Conservation (phyloP, 331 rosid species). For the Pyracantha coccinea region DNA sequence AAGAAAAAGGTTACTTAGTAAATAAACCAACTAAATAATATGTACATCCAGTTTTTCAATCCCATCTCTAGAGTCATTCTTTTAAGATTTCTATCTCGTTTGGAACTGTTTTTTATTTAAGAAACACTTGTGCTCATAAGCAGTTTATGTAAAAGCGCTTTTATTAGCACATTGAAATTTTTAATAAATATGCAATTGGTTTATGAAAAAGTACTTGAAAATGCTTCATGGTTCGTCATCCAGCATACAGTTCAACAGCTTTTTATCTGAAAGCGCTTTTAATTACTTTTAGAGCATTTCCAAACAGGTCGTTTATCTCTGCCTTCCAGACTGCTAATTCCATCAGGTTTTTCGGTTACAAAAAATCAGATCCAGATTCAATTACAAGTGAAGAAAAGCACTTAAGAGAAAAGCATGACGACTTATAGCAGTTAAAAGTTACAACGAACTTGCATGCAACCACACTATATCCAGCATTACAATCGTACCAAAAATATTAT, state of each 20-base stretch:
- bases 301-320: background rate
- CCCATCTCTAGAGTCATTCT: background rate
- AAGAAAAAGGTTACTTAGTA: constrained; percentile 11
- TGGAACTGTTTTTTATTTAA: too few relatives aligned
- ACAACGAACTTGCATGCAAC: background rate
- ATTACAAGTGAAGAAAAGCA: background rate
- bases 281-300: background rate
- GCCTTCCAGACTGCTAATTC: background rate
- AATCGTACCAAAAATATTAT: background rate
- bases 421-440: background rate
- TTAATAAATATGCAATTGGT: too few relatives aligned
- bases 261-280: background rate
- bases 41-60: constrained; percentile 18
- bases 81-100: background rate
- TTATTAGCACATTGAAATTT: too few relatives aligned
- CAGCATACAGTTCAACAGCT: too few relatives aligned
- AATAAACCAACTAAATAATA: constrained; percentile 19
- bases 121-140: too few relatives aligned
- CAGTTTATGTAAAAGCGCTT: too few relatives aligned
- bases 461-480: background rate
- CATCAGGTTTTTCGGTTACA: too few relatives aligned
- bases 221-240: too few relatives aligned
- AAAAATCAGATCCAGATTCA: background rate
- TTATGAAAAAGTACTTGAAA: too few relatives aligned
- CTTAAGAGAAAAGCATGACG: background rate